Evolutionary conservation across 1,284 basidiomycete species (phyloP), one percentile per base, ranked within the genome.

Genomic region (Cutaneotrichosporon arboriforme): DNA sequence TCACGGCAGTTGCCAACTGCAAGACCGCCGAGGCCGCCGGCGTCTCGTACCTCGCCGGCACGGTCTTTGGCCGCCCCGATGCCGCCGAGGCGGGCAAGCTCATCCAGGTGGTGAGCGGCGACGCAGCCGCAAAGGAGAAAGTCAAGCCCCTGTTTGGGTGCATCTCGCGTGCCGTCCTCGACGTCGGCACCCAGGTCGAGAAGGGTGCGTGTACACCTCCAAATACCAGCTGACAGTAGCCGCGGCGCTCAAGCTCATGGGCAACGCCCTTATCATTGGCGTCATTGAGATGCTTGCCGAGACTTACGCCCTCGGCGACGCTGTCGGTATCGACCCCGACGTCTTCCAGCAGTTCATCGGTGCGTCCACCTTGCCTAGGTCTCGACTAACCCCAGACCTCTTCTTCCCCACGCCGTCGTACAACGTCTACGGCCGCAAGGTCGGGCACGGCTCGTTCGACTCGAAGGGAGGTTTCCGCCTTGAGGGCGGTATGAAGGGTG

Each of bases 251-350:
- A 72, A 72, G 59, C 60, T 69, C 14, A 62, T 70, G 52, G 71
- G 69, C 20, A 73, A 73, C 51, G 62, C 59, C 31, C 51, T 67
- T 21, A 55, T 71, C 34, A 55, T 72, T 18, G 67, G 64, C n/a
- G 60, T 62, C 40, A 66, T 73, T 48, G 63, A 73, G 60, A 57
- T 70, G 9, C 59, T 72, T 35, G 55, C 59, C 17, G 71, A 73
- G 57, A 58, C 62, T 7, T 70, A 68, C 48, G 61, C 71, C 10
- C 55, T 73, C 26, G 63, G 57, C 26, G 67, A 71, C 42, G 57
- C 60, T 3, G 60, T 66, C 17, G 67, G 57, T 13, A 60, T 69
- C 23, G 64, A 67, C 43, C 54, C 58, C 8, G 43, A 43, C 10
- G 55, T 56, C 18, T 63, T 65, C 49, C 61, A 60, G 38, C 47